These are phyloP conservation scores for Irpex sp. DNA, from an alignment of 1,284 basidiomycete genomes.

Conservation along the genomic window DNA sequence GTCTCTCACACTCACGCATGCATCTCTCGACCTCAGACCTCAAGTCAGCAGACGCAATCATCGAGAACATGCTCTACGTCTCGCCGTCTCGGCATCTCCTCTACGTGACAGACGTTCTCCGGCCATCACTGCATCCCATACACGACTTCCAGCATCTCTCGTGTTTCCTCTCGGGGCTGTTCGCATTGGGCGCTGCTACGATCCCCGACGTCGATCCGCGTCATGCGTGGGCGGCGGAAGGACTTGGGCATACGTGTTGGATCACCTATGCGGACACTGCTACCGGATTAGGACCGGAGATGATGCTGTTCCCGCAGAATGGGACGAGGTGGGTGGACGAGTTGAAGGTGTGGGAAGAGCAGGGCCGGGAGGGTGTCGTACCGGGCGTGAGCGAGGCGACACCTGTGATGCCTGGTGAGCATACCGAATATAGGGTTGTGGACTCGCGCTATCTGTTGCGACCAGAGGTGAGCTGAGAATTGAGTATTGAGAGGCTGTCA, in stretches of 20 bases:
- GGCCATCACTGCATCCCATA: slow-evolving; percentile 20
- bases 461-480: slow-evolving; percentile 12
- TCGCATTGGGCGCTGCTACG: slow-evolving; percentile 66
- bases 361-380: slow-evolving; percentile 38
- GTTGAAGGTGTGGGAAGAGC: slow-evolving; percentile 47
- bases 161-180: slow-evolving; percentile 78
- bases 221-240: slow-evolving; percentile 67
- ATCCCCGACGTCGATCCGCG: slow-evolving; percentile 43
- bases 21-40: slow-evolving; percentile 43
- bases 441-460: slow-evolving; percentile 24
- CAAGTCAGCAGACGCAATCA: slow-evolving; percentile 53
- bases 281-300: slow-evolving; percentile 62
- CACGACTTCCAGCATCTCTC: slow-evolving; percentile 60
- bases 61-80: slow-evolving; percentile 63
- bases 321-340: slow-evolving; percentile 46
- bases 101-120: slow-evolving; percentile 35
- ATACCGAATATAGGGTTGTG: slow-evolving; percentile 25
- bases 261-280: slow-evolving; percentile 60
- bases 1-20: background rate
- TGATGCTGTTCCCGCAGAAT: slow-evolving; percentile 28
- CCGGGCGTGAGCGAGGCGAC: slow-evolving; percentile 48
- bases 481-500: background rate
- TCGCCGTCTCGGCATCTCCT: slow-evolving; percentile 62
- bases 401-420: slow-evolving; percentile 19
- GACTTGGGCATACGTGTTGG: slow-evolving; percentile 66